Base-by-base conservation (phyloP, 2,329 filamentous ascomycete genomes). In the Malbranchea zuffiana region DNA sequence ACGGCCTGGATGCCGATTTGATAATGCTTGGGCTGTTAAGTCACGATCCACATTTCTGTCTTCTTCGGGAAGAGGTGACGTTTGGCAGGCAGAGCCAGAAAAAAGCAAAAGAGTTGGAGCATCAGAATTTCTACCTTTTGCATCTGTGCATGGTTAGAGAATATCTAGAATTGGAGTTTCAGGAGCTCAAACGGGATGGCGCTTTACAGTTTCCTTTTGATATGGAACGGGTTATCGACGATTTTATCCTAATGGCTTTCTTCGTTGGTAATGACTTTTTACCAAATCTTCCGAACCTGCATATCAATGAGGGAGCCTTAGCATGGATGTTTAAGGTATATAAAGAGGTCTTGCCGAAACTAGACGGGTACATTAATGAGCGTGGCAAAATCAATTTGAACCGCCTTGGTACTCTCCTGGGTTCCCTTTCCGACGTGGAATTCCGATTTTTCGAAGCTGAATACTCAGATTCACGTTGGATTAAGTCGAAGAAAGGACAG, bases 231-330 rank as follows among this genome's bases (percentile, higher is more conserved):
- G 78, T 98, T 54, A 96, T 98, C 64, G 90, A 98, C 58, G 90
- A 98, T 68, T 98, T 98, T 61, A 96, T 98, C 56, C 74, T 98
- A 43, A 95, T 98, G 86, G 88, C 87, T 32, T 98, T 98, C 67
- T 98, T 98, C 60, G 85, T 98, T 52, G 90, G 90, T 56, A 98
- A 98, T 62, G 90, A 98, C 72, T 98, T 98, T 66, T 72, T 98
- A 59, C 90, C 90, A 3, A 95, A 98, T 62, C 70, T 98, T 41
- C 92, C 92, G 4, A 84, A 92, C 54, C 65, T 98, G 47, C 90
- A 98, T 62, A 98, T 98, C 62, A 98, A 98, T 61, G 92, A 98
- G 62, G 92, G 90, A 47, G 90, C 92, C 15, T 67, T 98, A 60
- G 84, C 88, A 16, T 80, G 90, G 55, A 98, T 98, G 90, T 98